phyloP scores from a whole-genome alignment of 106 monocot species.

The Allium fistulosum region DNA sequence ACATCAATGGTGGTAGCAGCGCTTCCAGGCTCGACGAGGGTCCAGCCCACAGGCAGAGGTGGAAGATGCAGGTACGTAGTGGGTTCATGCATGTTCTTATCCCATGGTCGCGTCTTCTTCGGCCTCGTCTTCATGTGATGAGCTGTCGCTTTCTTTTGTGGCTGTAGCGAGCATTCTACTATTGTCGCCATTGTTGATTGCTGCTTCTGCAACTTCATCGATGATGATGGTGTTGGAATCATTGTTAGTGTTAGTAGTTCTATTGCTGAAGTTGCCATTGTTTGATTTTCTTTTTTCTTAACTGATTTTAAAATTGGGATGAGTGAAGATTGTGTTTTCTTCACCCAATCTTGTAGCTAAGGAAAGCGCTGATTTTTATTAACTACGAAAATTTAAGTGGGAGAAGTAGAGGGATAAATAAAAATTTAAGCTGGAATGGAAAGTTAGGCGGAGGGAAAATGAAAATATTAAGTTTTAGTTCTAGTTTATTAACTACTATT shows the following conservation, averaged over 20 bases:
- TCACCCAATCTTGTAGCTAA: too few relatives aligned
- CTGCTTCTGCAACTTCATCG: not conserved
- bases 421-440: too few relatives aligned
- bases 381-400: too few relatives aligned
- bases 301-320: too few relatives aligned
- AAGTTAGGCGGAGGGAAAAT: too few relatives aligned
- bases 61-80: slow-evolving; percentile 53
- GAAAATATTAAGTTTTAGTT: too few relatives aligned
- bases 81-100: slow-evolving; percentile 42
- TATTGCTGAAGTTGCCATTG: not conserved
- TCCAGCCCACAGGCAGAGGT: slow-evolving; percentile 51
- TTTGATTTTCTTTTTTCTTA: too few relatives aligned
- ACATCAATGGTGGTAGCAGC: not conserved
- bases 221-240: not conserved
- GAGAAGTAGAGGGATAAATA: too few relatives aligned
- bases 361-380: too few relatives aligned
- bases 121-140: slow-evolving; percentile 79
- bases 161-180: slow-evolving; percentile 61
- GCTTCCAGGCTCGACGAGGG: slow-evolving; percentile 11
- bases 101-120: slow-evolving; percentile 71
- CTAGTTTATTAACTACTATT: too few relatives aligned
- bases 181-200: not conserved
- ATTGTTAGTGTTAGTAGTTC: not conserved
- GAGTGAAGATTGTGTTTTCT: too few relatives aligned
- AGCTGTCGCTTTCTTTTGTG: slow-evolving; percentile 66